phyloP scores from a whole-genome alignment of 1,139 yeast genomes.

The Meyerozyma athensensis region DNA sequence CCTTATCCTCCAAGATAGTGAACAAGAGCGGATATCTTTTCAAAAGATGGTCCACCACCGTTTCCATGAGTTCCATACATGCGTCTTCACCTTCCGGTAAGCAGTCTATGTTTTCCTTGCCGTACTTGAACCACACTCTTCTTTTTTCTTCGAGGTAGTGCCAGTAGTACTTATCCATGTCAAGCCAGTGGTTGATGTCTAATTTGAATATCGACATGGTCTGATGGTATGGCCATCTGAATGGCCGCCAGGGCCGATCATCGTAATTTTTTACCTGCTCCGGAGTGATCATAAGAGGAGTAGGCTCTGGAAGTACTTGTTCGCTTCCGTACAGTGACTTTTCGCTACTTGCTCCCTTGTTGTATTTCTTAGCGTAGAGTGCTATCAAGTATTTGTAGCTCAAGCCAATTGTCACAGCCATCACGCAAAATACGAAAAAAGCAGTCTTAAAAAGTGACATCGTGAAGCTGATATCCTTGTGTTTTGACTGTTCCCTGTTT shows the following conservation, averaged over 20 bases:
- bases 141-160: slow-evolving; percentile 61
- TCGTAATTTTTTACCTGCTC: slow-evolving; percentile 62
- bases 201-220: slow-evolving; percentile 71
- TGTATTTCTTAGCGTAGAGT: slow-evolving; percentile 4
- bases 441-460: neutral
- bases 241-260: slow-evolving; percentile 79
- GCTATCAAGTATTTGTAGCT: slow-evolving; percentile 1
- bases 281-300: slow-evolving; percentile 61
- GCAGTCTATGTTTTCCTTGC: slow-evolving; percentile 61
- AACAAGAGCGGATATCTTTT: slow-evolving; percentile 60
- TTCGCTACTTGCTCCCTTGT: slow-evolving; percentile 6
- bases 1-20: slow-evolving; percentile 41
- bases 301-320: slow-evolving; percentile 40
- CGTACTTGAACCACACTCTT: slow-evolving; percentile 53
- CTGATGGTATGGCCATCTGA: slow-evolving; percentile 77
- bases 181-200: slow-evolving; percentile 72
- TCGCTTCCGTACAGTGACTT: slow-evolving; percentile 12
- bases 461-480: neutral
- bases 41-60: slow-evolving; percentile 54
- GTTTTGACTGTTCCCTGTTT: no score
- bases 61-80: slow-evolving; percentile 59
- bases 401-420: slow-evolving; percentile 1
- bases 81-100: slow-evolving; percentile 66
- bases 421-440: neutral
- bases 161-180: slow-evolving; percentile 71